These are phyloP conservation scores for Zopfia rhizophila DNA, from an alignment of 2,329 filamentous ascomycete genomes.

Conservation along the genomic window DNA sequence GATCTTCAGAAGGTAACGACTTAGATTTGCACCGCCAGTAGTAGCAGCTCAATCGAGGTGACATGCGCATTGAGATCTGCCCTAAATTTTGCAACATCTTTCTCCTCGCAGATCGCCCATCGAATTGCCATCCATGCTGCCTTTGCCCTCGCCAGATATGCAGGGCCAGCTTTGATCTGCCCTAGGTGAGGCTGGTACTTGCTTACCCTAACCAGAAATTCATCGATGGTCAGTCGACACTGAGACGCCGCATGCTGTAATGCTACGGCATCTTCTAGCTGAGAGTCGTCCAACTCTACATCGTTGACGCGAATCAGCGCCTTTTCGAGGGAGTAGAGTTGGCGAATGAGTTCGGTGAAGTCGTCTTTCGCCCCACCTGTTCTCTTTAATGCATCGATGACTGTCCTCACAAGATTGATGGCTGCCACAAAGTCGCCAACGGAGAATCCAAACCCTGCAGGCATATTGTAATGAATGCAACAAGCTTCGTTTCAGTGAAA, in stretches of 20 bases:
- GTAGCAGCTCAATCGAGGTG: conserved; percentile 36
- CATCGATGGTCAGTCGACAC: conserved; percentile 39
- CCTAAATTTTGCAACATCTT: conserved; percentile 38
- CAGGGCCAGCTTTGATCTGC: conserved; percentile 4
- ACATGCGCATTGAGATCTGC: conserved; percentile 35
- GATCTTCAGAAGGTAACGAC: too few species aligned
- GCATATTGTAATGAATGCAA: too few species aligned
- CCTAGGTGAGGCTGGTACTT: conserved; percentile 40
- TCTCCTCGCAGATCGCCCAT: conserved; percentile 39
- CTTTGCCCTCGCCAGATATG: too few species aligned
- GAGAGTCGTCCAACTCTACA: conserved; percentile 32
- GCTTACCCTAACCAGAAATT: conserved; percentile 36
- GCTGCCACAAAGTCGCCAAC: conserved; percentile 42
- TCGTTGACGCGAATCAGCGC: conserved; percentile 37
- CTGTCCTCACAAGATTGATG: conserved; percentile 37
- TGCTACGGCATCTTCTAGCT: conserved; percentile 28
- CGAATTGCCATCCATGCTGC: conserved; percentile 35
- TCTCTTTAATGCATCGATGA: conserved; percentile 38
- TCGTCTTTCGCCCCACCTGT: conserved; percentile 30
- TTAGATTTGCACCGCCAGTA: conserved; percentile 36
- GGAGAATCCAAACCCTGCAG: conserved; percentile 41
- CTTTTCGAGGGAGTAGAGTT: conserved; percentile 37
- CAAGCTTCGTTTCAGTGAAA: too few species aligned
- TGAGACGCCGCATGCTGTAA: conserved; percentile 32
- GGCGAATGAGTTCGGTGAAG: conserved; percentile 36